Percentiles rank a stretch among this genome's conserved stretches.
Conservation (phyloP, 164 flowering plant genomes). For the Warburgia ugandensis region DNA sequence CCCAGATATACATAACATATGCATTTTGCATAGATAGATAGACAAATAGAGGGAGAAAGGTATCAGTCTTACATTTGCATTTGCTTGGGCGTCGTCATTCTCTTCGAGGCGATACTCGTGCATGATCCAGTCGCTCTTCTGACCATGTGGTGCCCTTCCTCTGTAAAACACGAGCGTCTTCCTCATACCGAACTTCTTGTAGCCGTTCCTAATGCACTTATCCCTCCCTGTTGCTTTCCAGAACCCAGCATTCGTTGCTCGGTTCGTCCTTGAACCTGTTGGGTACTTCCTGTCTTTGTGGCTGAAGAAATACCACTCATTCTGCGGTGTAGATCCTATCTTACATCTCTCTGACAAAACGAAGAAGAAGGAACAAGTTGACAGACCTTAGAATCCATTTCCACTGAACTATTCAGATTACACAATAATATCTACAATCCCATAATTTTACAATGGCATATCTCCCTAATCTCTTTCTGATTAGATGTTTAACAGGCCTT, state of each 20-base stretch:
- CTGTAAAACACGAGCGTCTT: constrained; percentile 88
- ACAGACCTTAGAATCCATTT: too few relatives aligned
- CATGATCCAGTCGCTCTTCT: constrained; percentile 97
- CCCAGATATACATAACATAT: background rate
- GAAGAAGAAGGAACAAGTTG: background rate
- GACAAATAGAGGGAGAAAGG: constrained; percentile 7
- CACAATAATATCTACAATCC: too few relatives aligned
- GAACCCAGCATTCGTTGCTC: constrained; percentile 88
- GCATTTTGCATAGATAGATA: background rate
- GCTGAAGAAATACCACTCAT: constrained; percentile 97
- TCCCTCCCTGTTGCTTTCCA: constrained; percentile 99
- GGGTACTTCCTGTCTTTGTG: constrained; percentile 97
- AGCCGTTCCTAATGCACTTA: constrained; percentile 81
- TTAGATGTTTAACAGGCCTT: too few relatives aligned
- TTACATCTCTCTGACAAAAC: constrained; percentile 56
- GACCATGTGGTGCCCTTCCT: constrained; percentile 96
- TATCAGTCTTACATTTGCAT: constrained; percentile 2
- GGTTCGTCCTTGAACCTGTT: constrained; percentile 85
- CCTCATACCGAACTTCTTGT: constrained; percentile 91
- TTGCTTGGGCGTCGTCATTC: constrained; percentile 46
- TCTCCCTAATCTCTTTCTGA: too few relatives aligned
- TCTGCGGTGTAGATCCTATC: constrained; percentile 91
- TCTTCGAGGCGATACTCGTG: constrained; percentile 94
- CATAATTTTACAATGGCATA: too few relatives aligned
- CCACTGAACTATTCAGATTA: too few relatives aligned